phyloP scores from a whole-genome alignment of 1,284 basidiomycete genomes.

The Leccinum fallax region DNA sequence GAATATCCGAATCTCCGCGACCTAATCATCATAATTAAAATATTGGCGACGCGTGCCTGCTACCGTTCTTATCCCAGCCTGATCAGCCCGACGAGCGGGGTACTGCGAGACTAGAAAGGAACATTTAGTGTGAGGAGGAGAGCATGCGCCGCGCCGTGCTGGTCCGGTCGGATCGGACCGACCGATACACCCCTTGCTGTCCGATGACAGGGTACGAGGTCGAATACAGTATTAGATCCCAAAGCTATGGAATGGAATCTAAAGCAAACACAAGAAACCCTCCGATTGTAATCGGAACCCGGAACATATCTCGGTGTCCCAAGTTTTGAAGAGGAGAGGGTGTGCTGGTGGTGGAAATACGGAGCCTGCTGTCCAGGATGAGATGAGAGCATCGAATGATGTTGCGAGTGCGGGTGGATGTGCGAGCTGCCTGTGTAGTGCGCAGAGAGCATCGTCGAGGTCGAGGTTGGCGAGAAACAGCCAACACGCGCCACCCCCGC shows the following conservation, averaged over 20 bases:
- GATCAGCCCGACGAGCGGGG: too few relatives aligned
- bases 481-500: conserved; percentile 12
- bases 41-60: not conserved
- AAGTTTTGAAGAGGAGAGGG: conserved; percentile 22
- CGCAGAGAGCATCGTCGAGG: conserved; percentile 29
- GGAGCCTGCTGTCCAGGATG: conserved; percentile 26
- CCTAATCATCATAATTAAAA: not conserved
- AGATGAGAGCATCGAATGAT: conserved; percentile 12
- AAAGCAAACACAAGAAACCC: too few relatives aligned
- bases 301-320: too few relatives aligned
- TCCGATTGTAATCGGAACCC: too few relatives aligned
- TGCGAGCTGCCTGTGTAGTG: conserved; percentile 29
- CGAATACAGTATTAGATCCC: too few relatives aligned
- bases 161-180: too few relatives aligned
- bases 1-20: not conserved
- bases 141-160: too few relatives aligned
- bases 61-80: not conserved
- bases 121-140: too few relatives aligned
- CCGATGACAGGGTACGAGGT: too few relatives aligned
- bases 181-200: too few relatives aligned
- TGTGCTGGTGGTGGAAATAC: conserved; percentile 30
- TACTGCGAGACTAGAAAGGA: too few relatives aligned
- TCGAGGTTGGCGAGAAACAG: conserved; percentile 1
- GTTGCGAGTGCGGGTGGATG: conserved; percentile 19
- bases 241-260: too few relatives aligned